Evolutionary conservation across 371 early-diverging fungal genomes (phyloP).

Genomic region (Mucor mucedo): DNA sequence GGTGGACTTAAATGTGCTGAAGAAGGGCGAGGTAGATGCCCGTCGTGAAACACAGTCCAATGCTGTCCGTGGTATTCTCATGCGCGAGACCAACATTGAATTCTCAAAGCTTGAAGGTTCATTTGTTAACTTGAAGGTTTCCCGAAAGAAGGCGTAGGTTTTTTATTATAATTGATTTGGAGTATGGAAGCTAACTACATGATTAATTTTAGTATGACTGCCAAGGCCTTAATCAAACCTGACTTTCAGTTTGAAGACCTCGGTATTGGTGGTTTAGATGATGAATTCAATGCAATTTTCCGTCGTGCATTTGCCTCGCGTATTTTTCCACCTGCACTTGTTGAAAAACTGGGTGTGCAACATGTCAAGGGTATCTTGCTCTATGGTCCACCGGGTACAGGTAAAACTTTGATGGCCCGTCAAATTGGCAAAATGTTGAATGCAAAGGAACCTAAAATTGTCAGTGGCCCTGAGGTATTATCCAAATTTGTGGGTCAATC

Average conservation of each 20-base stretch:
- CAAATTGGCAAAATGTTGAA: slow-evolving; percentile 99
- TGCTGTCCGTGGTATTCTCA: slow-evolving; percentile 72
- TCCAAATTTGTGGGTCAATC: slow-evolving; percentile 99
- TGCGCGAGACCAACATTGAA: slow-evolving; percentile 70
- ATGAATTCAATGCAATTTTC: slow-evolving; percentile 97
- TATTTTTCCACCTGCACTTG: slow-evolving; percentile 95
- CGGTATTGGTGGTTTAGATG: slow-evolving; percentile 99
- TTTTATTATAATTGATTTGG: background rate
- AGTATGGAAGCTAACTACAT: background rate
- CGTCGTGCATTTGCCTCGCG: slow-evolving; percentile 99
- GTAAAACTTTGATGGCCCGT: slow-evolving; percentile 99
- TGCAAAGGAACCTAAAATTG: slow-evolving; percentile 95
- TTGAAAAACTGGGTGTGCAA: slow-evolving; percentile 96
- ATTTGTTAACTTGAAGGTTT: slow-evolving; percentile 76
- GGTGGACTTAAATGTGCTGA: slow-evolving; percentile 67
- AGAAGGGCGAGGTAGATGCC: slow-evolving; percentile 51
- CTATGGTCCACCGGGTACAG: slow-evolving; percentile 98
- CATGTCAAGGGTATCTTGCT: slow-evolving; percentile 91
- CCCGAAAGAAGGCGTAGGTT: slow-evolving; percentile 59
- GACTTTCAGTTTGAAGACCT: slow-evolving; percentile 98
- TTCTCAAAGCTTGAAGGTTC: slow-evolving; percentile 77
- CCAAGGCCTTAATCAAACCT: slow-evolving; percentile 83
- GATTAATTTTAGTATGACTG: slow-evolving; percentile 44
- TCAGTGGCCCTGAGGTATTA: slow-evolving; percentile 98
- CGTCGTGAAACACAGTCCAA: slow-evolving; percentile 22